Evolutionary conservation across 2,329 filamentous ascomycete species (phyloP).

Genomic region (Venturiaceae sp.): DNA sequence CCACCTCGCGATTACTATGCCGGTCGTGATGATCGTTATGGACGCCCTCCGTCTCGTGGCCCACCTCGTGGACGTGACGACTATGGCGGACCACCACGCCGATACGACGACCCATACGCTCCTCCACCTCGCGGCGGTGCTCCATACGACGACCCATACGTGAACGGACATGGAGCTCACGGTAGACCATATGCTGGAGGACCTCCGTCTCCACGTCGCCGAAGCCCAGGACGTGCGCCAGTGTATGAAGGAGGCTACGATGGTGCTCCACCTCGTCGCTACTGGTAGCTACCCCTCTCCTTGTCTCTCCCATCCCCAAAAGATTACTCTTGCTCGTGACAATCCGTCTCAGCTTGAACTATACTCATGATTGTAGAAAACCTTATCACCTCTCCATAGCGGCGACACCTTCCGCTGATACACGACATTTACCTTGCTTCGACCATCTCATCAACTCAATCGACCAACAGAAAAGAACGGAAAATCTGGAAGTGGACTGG

Average conservation of each 20-base stretch:
- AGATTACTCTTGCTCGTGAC: not conserved
- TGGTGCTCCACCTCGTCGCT: conserved; percentile 22
- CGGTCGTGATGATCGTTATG: conserved; percentile 58
- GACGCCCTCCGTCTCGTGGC: conserved; percentile 49
- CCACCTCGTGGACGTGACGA: conserved; percentile 59
- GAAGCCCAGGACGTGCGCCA: conserved; percentile 22
- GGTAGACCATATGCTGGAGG: conserved; percentile 42
- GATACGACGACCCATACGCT: conserved; percentile 68
- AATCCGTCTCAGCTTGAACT: not conserved
- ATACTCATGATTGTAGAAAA: conserved; percentile 2
- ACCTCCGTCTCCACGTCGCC: conserved; percentile 30
- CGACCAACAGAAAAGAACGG: not conserved
- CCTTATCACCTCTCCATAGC: not conserved
- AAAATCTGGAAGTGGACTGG: not conserved
- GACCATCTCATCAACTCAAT: not conserved
- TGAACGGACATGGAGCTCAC: conserved; percentile 45
- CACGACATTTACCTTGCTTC: not conserved
- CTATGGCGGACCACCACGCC: conserved; percentile 49
- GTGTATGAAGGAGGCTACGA: conserved; percentile 30
- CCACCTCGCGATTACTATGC: conserved; percentile 76
- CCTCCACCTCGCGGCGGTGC: conserved; percentile 44
- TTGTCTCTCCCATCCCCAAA: not conserved
- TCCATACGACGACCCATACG: conserved; percentile 50
- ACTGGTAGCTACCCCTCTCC: conserved; percentile 28
- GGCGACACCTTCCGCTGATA: not conserved